Evolutionary conservation across 2,329 filamentous ascomycete species (phyloP).

Genomic region (Magnaporthiopsis rhizophila): DNA sequence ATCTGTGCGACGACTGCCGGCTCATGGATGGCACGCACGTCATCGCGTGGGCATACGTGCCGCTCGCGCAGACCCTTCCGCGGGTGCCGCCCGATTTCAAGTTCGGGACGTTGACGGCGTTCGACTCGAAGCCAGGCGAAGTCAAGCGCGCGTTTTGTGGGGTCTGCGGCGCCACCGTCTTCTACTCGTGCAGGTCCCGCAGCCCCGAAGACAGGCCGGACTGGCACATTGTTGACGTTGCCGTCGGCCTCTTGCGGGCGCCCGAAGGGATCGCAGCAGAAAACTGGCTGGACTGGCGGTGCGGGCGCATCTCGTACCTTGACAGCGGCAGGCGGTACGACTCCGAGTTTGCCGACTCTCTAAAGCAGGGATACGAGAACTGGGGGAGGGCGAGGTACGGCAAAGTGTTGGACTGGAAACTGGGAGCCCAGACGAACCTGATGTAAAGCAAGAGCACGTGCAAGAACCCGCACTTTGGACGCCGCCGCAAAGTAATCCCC

Average conservation of each 20-base stretch:
- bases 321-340: conserved; percentile 30
- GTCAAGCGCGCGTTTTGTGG: conserved; percentile 37
- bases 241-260: conserved; percentile 35
- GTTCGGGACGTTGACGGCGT: conserved; percentile 36
- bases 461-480: not conserved
- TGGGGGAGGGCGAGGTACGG: not conserved
- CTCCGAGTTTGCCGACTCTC: conserved; percentile 23
- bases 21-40: conserved; percentile 33
- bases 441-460: not conserved
- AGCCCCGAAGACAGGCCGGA: conserved; percentile 18
- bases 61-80: conserved; percentile 28
- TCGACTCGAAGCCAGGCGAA: conserved; percentile 25
- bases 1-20: conserved; percentile 37
- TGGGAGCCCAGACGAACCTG: not conserved
- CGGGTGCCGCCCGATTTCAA: conserved; percentile 26
- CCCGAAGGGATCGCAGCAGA: conserved; percentile 35
- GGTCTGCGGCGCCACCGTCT: conserved; percentile 36
- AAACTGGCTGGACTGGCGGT: conserved; percentile 39
- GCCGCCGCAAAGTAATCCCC: not conserved
- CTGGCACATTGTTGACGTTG: conserved; percentile 31
- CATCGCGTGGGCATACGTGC: conserved; percentile 34
- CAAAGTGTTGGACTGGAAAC: not conserved
- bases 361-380: conserved; percentile 23
- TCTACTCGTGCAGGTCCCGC: conserved; percentile 20
- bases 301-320: conserved; percentile 23